phyloP scores from a whole-genome alignment of 768 basidiomycete species.

The Termitomyces sp. region DNA sequence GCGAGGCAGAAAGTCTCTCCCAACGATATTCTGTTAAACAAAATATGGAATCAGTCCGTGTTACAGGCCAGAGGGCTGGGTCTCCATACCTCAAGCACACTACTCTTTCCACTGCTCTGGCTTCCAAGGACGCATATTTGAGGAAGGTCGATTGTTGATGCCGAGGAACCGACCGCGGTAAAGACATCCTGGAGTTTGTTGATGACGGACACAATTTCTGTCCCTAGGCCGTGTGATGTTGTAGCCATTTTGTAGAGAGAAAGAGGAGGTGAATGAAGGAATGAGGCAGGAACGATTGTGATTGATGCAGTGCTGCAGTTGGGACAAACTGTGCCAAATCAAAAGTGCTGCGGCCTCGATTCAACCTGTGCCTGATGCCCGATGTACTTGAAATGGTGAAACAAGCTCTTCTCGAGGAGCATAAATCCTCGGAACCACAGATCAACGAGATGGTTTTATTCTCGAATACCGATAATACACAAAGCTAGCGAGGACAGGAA shows the following conservation, averaged over 20 bases:
- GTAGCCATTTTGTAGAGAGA: constrained; percentile 42
- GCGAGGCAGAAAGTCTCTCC: constrained; percentile 97
- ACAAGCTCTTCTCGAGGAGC: not conserved
- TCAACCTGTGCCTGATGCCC: too few species aligned
- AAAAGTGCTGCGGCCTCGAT: constrained; percentile 6
- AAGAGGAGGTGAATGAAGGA: constrained; percentile 13
- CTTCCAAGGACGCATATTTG: constrained; percentile 91
- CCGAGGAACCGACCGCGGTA: constrained; percentile 73
- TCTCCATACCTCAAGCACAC: constrained; percentile 73
- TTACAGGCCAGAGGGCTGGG: not conserved
- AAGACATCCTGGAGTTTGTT: constrained; percentile 94
- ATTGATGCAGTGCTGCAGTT: constrained; percentile 4
- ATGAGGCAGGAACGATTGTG: constrained; percentile 9
- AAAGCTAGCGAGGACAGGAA: constrained; percentile 5
- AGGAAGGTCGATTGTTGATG: constrained; percentile 80
- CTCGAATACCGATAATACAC: constrained; percentile 2
- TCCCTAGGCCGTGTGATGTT: constrained; percentile 58
- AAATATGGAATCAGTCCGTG: constrained; percentile 7
- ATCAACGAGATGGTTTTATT: not conserved
- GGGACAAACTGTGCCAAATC: constrained; percentile 17
- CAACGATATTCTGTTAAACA: constrained; percentile 81
- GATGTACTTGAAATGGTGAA: not conserved
- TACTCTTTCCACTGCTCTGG: constrained; percentile 92
- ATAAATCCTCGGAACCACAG: not conserved
- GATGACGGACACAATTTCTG: constrained; percentile 75